Conservation (phyloP, 176 grass and related monocot species). For the Eleusine coracana region DNA sequence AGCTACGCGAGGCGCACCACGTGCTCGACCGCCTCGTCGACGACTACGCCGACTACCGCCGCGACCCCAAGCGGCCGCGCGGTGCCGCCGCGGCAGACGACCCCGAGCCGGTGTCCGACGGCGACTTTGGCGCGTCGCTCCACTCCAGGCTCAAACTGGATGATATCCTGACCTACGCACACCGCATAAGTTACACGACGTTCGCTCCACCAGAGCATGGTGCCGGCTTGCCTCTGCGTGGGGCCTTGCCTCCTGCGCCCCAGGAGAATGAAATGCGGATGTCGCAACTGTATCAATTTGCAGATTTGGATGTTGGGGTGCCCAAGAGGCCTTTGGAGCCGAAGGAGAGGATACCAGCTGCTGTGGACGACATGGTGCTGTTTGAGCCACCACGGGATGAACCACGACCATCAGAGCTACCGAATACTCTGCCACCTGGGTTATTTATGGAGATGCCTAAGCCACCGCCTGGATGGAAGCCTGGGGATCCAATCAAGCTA, state of each 20-base stretch:
- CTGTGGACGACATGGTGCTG: conserved; percentile 40
- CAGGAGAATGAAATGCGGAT: conserved; percentile 91
- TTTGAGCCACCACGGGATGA: conserved; percentile 61
- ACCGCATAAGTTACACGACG: conserved; percentile 91
- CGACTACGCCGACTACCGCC: conserved; percentile 87
- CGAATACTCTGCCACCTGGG: conserved; percentile 62
- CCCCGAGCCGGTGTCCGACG: conserved; percentile 27
- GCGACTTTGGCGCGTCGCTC: conserved; percentile 56
- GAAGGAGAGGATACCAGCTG: conserved; percentile 52
- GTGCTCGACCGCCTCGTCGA: conserved; percentile 92
- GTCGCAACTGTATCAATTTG: conserved; percentile 77
- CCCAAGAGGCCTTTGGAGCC: conserved; percentile 71
- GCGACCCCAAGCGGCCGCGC: conserved; percentile 59
- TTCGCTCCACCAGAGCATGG: conserved; percentile 96
- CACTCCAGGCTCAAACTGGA: conserved; percentile 78
- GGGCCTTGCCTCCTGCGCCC: conserved; percentile 75
- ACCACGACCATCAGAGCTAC: conserved; percentile 46
- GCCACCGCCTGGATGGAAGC: conserved; percentile 91
- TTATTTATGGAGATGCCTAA: conserved; percentile 57
- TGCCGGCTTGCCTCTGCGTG: conserved; percentile 80
- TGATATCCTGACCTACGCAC: conserved; percentile 77
- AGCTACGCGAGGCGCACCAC: conserved; percentile 86
- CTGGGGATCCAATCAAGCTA: conserved; percentile 70
- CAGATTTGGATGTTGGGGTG: conserved; percentile 84
- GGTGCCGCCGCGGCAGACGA: conserved; percentile 21